A percentile compares a stretch with the other conserved stretches of the same genome.
Conservation (phyloP, 129 eudicot species). For the Mikania micrantha region DNA sequence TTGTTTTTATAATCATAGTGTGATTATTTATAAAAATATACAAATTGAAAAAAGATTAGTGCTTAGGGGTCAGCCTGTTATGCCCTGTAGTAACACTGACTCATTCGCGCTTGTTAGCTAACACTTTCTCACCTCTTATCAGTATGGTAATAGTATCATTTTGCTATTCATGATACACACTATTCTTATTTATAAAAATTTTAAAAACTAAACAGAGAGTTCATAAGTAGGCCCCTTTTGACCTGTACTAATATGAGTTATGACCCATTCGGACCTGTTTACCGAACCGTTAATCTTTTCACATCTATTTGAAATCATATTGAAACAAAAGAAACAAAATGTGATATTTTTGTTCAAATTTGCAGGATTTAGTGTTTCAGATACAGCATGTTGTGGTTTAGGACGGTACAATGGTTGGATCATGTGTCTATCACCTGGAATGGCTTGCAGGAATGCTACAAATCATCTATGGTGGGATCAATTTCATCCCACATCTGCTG, state of each 20-base stretch:
- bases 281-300: neutral
- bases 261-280: neutral
- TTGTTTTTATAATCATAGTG: neutral
- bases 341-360: neutral
- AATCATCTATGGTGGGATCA: constrained; percentile 97
- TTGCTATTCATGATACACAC: no score
- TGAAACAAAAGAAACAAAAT: neutral
- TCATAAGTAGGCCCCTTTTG: neutral
- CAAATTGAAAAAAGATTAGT: neutral
- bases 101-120: no score
- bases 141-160: no score
- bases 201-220: no score
- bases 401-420: constrained; percentile 80
- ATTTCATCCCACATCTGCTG: constrained; percentile 89
- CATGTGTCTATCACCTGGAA: constrained; percentile 68
- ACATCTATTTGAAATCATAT: neutral
- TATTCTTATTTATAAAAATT: no score
- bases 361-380: constrained; percentile 63
- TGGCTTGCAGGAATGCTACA: constrained; percentile 82
- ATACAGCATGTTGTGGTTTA: constrained; percentile 82
- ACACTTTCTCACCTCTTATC: no score
- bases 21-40: neutral
- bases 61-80: neutral
- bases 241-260: neutral
- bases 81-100: no score